Evolutionary conservation across 2,329 filamentous ascomycete species (phyloP).

Genomic region (Cephalotrichum gorgonifer): DNA sequence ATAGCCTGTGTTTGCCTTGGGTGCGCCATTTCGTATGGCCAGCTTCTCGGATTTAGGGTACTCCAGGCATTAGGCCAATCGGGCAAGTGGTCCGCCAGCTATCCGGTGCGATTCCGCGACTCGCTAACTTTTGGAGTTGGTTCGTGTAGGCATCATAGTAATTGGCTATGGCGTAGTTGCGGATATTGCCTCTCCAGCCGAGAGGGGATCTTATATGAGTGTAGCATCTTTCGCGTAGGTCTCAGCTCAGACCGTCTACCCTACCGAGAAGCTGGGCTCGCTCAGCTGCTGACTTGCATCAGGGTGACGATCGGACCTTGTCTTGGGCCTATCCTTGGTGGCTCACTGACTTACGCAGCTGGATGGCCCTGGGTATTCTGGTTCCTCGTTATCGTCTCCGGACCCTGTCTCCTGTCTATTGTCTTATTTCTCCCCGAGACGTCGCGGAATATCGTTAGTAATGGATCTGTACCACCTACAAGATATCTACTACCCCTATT

Average conservation of each 20-base stretch:
- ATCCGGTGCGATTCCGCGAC: too few relatives aligned
- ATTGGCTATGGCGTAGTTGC: too few relatives aligned
- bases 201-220: conserved; percentile 2
- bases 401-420: conserved; percentile 10
- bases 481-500: not conserved
- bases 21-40: too few relatives aligned
- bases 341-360: conserved; percentile 19
- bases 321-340: conserved; percentile 21
- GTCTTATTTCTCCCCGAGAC: conserved; percentile 19
- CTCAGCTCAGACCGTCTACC: not conserved
- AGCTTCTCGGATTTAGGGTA: too few relatives aligned
- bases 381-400: conserved; percentile 22
- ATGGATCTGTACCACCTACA: conserved; percentile 12
- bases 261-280: too few relatives aligned
- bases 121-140: too few relatives aligned
- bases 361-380: conserved; percentile 29
- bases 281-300: not conserved
- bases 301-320: conserved; percentile 7
- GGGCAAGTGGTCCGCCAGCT: too few relatives aligned
- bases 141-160: too few relatives aligned
- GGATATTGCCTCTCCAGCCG: too few relatives aligned
- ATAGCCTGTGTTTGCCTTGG: too few relatives aligned
- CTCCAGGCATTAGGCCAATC: too few relatives aligned
- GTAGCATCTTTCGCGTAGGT: conserved; percentile 10
- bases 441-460: conserved; percentile 18